Conservation (phyloP, 805 yeast genomes). For the Saccharomycopsis malanga region DNA sequence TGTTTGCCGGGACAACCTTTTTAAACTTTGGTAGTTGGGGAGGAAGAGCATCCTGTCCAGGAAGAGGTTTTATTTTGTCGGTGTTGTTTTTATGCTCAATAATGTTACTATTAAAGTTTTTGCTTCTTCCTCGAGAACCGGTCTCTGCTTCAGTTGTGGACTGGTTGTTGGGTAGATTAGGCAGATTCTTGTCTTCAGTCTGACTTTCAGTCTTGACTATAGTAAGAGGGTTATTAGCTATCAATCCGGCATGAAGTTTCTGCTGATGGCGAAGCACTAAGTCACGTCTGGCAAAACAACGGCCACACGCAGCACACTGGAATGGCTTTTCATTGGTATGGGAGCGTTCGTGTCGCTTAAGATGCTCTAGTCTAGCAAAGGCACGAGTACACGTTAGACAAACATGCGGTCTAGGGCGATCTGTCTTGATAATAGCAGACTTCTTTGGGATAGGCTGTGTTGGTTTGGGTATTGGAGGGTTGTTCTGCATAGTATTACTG, state of each 20-base stretch:
- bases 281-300: slow-evolving; percentile 90
- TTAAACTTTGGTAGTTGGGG: slow-evolving; percentile 5
- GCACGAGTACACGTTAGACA: slow-evolving; percentile 91
- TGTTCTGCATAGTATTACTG: background rate
- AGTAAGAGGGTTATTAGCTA: slow-evolving; percentile 32
- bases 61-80: slow-evolving; percentile 22
- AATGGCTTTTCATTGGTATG: slow-evolving; percentile 96
- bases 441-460: slow-evolving; percentile 77
- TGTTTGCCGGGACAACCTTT: background rate
- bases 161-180: background rate
- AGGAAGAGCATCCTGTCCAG: slow-evolving; percentile 17
- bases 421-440: slow-evolving; percentile 76
- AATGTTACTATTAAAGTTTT: slow-evolving; percentile 17
- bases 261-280: slow-evolving; percentile 89
- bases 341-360: slow-evolving; percentile 87
- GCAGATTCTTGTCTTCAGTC: background rate
- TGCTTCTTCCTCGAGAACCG: slow-evolving; percentile 1
- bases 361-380: slow-evolving; percentile 90
- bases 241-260: slow-evolving; percentile 62
- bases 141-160: background rate
- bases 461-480: background rate
- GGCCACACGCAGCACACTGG: slow-evolving; percentile 93
- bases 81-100: slow-evolving; percentile 22
- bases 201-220: slow-evolving; percentile 32
- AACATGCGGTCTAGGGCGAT: slow-evolving; percentile 89